Evolutionary conservation across 2,329 filamentous ascomycete species (phyloP).

Genomic region (Scolecobasidium constrictum): DNA sequence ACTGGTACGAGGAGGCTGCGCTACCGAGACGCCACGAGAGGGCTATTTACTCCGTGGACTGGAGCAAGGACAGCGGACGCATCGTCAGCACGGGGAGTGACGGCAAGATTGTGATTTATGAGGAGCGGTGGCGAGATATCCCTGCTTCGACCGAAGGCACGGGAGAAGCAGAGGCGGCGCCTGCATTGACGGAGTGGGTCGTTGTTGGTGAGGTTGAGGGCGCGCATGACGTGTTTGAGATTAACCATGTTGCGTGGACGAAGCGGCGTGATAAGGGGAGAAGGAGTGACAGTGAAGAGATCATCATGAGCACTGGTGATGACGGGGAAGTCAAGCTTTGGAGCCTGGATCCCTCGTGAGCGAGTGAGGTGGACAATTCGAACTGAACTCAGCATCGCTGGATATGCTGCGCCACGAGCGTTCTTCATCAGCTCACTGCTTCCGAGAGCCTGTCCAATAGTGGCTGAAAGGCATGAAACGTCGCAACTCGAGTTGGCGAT

Average conservation of each 20-base stretch:
- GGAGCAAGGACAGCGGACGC: conserved; percentile 67
- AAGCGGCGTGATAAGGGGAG: conserved; percentile 58
- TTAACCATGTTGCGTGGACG: conserved; percentile 89
- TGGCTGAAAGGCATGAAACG: no score
- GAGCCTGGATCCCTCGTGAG: conserved; percentile 36
- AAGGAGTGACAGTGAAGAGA: conserved; percentile 58
- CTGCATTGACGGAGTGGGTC: conserved; percentile 50
- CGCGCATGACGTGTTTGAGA: conserved; percentile 83
- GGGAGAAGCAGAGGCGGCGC: conserved; percentile 13
- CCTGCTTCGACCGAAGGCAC: conserved; percentile 15
- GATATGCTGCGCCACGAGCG: no score
- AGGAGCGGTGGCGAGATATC: conserved; percentile 41
- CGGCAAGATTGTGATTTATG: conserved; percentile 68
- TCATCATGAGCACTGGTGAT: conserved; percentile 84
- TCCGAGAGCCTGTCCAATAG: no score
- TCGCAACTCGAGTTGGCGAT: no score
- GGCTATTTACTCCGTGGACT: conserved; percentile 73
- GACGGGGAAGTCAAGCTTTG: conserved; percentile 82
- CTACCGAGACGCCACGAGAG: conserved; percentile 67
- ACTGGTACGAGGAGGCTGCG: conserved; percentile 69
- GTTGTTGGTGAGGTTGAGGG: conserved; percentile 58
- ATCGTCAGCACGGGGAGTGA: conserved; percentile 87
- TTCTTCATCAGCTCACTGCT: no score
- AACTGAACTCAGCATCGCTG: no score
- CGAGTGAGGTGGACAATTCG: no score